Evolutionary conservation across 2,329 filamentous ascomycete species (phyloP).

Genomic region (Westerdykella sp.): DNA sequence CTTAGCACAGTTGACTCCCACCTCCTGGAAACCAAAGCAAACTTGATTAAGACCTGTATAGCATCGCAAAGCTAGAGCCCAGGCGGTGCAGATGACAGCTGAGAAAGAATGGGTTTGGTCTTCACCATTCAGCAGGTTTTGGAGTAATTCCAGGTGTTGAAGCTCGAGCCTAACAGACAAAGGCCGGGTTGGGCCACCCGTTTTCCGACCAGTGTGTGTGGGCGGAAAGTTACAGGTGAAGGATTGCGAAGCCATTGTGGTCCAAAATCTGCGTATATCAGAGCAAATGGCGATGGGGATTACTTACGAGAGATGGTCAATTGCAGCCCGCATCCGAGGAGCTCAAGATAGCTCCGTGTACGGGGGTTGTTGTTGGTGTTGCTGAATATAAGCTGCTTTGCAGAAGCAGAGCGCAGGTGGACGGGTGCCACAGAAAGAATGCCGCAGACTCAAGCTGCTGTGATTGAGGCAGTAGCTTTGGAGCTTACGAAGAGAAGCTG

Average conservation of each 20-base stretch:
- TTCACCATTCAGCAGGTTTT: slow-evolving; percentile 6
- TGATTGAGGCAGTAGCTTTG: not conserved
- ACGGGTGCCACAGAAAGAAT: not conserved
- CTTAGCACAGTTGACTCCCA: slow-evolving; percentile 2
- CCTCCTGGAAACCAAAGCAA: slow-evolving; percentile 38
- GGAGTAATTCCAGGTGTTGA: slow-evolving; percentile 9
- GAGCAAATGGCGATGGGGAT: not conserved
- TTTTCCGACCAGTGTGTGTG: slow-evolving; percentile 1
- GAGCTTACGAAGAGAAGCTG: not conserved
- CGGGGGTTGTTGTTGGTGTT: too few species aligned
- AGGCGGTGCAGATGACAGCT: slow-evolving; percentile 16
- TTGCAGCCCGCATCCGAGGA: too few species aligned
- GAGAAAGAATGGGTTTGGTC: slow-evolving; percentile 7
- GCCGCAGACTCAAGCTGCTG: not conserved
- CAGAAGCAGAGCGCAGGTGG: not conserved
- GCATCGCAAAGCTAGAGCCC: slow-evolving; percentile 27
- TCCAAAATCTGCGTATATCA: slow-evolving; percentile 1
- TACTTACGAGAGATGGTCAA: not conserved
- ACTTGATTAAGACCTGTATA: slow-evolving; percentile 30
- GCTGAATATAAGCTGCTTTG: too few species aligned
- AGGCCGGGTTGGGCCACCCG: slow-evolving; percentile 9
- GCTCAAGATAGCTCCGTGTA: too few species aligned
- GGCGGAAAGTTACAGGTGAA: slow-evolving; percentile 14
- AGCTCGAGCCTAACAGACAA: slow-evolving; percentile 16
- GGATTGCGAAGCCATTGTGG: slow-evolving; percentile 8